phyloP scores from a whole-genome alignment of 257 asterid genomes.

The Lithospermum erythrorhizon region DNA sequence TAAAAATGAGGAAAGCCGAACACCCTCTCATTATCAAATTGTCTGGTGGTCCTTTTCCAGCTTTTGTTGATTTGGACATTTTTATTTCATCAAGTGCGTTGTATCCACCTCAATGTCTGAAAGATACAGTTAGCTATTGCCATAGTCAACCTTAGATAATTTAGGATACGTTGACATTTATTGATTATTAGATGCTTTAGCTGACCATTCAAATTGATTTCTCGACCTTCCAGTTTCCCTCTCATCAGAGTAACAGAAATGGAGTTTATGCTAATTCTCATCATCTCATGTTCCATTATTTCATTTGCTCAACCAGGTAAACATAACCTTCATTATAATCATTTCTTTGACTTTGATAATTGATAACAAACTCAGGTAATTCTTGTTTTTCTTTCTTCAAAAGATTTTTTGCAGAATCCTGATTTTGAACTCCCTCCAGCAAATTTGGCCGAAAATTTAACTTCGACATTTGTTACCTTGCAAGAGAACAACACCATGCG shows the following conservation, averaged over 20 bases:
- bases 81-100: neutral
- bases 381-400: neutral
- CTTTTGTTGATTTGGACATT: neutral
- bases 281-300: neutral
- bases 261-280: neutral
- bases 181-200: neutral
- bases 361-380: neutral
- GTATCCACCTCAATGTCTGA: neutral
- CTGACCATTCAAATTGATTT: neutral
- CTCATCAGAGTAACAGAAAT: neutral
- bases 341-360: too few relatives aligned
- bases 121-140: neutral
- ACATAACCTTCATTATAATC: neutral
- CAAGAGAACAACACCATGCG: conserved; percentile 36
- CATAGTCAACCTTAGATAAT: neutral
- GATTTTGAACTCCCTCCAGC: conserved; percentile 48
- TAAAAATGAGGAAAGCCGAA: too few relatives aligned
- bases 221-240: neutral
- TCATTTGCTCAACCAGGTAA: neutral
- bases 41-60: too few relatives aligned
- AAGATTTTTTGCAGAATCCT: conserved; percentile 43
- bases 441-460: conserved; percentile 26
- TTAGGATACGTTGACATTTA: neutral
- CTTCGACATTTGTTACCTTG: conserved; percentile 20
- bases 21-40: too few relatives aligned